Base-by-base conservation (phyloP, 2,329 filamentous ascomycete genomes). In the Penicillium sp. region DNA sequence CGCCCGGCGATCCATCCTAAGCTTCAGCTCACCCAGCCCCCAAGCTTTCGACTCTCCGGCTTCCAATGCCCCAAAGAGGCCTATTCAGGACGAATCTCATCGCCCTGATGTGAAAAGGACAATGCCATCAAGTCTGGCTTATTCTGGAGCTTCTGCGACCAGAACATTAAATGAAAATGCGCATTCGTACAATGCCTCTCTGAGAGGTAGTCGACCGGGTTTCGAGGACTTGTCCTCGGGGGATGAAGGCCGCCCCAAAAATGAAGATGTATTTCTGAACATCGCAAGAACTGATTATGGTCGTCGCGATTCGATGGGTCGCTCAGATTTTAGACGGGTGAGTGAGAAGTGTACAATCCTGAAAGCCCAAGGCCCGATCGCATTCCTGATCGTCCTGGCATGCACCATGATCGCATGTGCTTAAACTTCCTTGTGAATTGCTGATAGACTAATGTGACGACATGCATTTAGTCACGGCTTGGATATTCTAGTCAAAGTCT, bases 211-310 rank as follows among this genome's bases (percentile, higher is more conserved):
- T 45, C 61, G 58, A 42, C 56, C 59, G 29, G 62, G 56, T 16
- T 46, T 58, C 31, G 64, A 67, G 33, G 66, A 62, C 49, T 66
- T 58, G 35, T 63, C 64, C 16, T 62, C 64, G 34, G 61, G 64
- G 33, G 70, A 74, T 31, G 71, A 75, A 35, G 52, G 59, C 31
- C 64, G 64, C 36, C 63, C 63, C 25, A 70, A 68, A 50, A 72
- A 68, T 50, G 73, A 75, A 44, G 73, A 76, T 61, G 57, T 76
- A 25, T 76, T 75, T 53, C 56, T 76, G 46, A 75, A 76, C 52
- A 75, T 76, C 50, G 73, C 73, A 10, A 68, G 69, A 54, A 64
- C 69, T 4, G 72, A 72, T 44, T 69, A 68, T 6, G 59, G 47
- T 34, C 68, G 67, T 50, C 69, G 68, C 41, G 65, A 69, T 42